Conservation (phyloP, 2,329 filamentous ascomycete species). For the Phyllosticta paracitricarpa region DNA sequence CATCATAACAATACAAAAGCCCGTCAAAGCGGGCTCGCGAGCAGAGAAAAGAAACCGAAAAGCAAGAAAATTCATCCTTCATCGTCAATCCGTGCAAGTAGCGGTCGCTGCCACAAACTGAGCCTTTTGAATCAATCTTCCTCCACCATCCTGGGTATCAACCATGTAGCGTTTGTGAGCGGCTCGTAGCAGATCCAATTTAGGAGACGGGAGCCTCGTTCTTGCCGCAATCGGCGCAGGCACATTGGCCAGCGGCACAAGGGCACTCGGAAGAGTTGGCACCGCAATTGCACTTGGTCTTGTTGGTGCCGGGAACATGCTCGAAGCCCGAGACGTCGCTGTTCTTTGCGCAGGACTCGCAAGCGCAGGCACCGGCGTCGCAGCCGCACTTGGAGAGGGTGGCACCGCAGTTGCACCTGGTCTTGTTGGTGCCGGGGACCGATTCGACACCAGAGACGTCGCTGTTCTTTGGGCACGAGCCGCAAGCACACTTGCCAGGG, state of each 20-base stretch:
- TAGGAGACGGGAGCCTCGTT: constrained; percentile 15
- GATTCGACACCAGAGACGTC: constrained; percentile 11
- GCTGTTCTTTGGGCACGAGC: constrained; percentile 38
- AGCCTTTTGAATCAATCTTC: neutral
- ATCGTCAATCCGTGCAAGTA: neutral
- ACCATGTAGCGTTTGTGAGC: neutral
- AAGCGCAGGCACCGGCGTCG: constrained; percentile 37
- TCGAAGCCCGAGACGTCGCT: constrained; percentile 23
- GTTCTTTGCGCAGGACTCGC: constrained; percentile 38
- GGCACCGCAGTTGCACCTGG: constrained; percentile 39
- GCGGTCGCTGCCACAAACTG: neutral
- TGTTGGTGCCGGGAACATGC: constrained; percentile 30
- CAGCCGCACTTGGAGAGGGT: constrained; percentile 35
- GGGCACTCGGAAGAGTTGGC: constrained; percentile 33
- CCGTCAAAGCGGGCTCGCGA: neutral
- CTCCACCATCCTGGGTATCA: neutral
- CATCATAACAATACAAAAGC: neutral
- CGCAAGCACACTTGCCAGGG: constrained; percentile 38
- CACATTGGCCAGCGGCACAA: constrained; percentile 37
- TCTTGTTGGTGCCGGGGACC: constrained; percentile 32
- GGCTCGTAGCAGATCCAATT: neutral
- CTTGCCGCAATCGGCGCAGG: constrained; percentile 38
- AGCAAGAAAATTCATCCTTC: neutral
- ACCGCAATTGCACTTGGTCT: constrained; percentile 40
- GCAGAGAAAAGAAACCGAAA: neutral